Conservation (phyloP, 192 early-diverging fungal species). For the Gigaspora rosea region DNA sequence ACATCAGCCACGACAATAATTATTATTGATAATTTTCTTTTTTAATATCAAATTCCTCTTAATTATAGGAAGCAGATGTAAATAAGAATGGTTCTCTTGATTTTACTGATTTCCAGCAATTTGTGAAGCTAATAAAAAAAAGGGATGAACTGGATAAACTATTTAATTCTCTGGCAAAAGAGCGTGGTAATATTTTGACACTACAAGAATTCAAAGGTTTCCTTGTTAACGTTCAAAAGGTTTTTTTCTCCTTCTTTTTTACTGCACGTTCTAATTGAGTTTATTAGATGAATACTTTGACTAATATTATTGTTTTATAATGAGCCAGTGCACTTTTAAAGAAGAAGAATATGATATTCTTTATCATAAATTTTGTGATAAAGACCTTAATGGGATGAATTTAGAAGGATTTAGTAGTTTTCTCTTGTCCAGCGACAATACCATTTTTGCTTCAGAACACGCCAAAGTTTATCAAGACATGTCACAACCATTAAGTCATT, state of each 20-base stretch:
- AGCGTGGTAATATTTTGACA: conserved; percentile 41
- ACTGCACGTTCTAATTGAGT: too few species aligned
- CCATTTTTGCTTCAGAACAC: conserved; percentile 56
- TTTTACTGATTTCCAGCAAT: conserved; percentile 60
- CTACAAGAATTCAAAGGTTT: conserved; percentile 59
- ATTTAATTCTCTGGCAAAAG: conserved; percentile 48
- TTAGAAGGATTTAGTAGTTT: conserved; percentile 68
- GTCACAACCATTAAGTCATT: conserved; percentile 70
- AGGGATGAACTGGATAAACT: conserved; percentile 61
- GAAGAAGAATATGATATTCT: conserved; percentile 54
- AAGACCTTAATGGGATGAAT: conserved; percentile 50
- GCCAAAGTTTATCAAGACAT: conserved; percentile 63
- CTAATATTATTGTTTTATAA: conserved; percentile 5
- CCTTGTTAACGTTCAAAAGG: conserved; percentile 60
- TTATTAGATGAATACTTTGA: too few species aligned
- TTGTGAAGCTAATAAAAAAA: conserved; percentile 62
- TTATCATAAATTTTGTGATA: conserved; percentile 57
- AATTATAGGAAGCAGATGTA: conserved; percentile 49
- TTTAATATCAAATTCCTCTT: too few species aligned
- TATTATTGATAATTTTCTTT: too few species aligned
- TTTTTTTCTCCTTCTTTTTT: not conserved
- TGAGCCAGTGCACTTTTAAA: conserved; percentile 39
- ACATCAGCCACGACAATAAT: too few species aligned
- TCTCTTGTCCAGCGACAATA: conserved; percentile 63
- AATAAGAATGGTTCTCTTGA: conserved; percentile 50